A percentile compares a stretch with the other conserved stretches of the same genome.
These are phyloP conservation scores for Xylariaceae sp. DNA, from an alignment of 2,329 filamentous ascomycete genomes.

Conservation along the genomic window DNA sequence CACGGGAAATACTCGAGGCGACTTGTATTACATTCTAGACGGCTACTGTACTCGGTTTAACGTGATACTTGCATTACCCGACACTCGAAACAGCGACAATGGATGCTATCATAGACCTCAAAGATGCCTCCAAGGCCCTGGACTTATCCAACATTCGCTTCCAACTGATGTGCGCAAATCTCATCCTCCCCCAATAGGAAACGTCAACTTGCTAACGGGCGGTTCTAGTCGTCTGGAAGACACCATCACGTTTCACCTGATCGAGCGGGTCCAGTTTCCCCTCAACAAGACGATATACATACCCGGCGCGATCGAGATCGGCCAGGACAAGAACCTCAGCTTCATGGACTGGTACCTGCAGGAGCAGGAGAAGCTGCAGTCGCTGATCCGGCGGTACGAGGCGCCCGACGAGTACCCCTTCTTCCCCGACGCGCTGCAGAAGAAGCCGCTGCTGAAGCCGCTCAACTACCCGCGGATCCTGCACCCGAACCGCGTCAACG, in stretches of 20 bases:
- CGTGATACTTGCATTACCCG: background rate
- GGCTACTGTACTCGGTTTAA: background rate
- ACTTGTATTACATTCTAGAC: background rate
- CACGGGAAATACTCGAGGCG: background rate
- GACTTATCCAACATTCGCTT: slow-evolving; percentile 91
- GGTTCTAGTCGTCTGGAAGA: slow-evolving; percentile 85
- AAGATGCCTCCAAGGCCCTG: slow-evolving; percentile 80
- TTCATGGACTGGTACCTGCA: slow-evolving; percentile 93
- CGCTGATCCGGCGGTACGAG: slow-evolving; percentile 90
- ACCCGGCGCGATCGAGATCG: slow-evolving; percentile 78
- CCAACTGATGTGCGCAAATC: slow-evolving; percentile 75
- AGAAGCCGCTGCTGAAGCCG: slow-evolving; percentile 79
- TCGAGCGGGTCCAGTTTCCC: slow-evolving; percentile 97
- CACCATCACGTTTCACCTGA: slow-evolving; percentile 95
- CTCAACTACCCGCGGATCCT: slow-evolving; percentile 87
- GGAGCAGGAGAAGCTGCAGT: slow-evolving; percentile 90
- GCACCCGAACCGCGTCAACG: slow-evolving; percentile 84
- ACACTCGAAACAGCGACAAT: slow-evolving; percentile 50
- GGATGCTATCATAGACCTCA: slow-evolving; percentile 89
- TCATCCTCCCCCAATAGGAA: background rate
- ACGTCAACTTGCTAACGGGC: slow-evolving; percentile 5
- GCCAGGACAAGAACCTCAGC: slow-evolving; percentile 58
- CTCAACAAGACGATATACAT: slow-evolving; percentile 86
- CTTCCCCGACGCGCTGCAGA: slow-evolving; percentile 80
- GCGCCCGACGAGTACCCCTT: slow-evolving; percentile 97